phyloP scores from a whole-genome alignment of 305 asterid genomes.

The Fraxinus angustifolia region DNA sequence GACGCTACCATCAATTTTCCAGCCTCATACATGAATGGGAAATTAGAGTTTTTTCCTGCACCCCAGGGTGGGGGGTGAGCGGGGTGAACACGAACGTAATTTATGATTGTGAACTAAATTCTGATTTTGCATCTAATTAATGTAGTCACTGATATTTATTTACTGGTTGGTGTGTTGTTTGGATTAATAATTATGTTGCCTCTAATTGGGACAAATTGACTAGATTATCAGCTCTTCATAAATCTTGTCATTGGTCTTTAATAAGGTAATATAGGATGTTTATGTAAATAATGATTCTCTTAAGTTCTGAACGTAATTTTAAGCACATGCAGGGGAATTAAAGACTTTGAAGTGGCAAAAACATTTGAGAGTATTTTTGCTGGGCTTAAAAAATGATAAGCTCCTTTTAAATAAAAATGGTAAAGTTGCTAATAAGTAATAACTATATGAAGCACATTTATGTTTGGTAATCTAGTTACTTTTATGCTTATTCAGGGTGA shows the following conservation, averaged over 20 bases:
- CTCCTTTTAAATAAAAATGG: neutral
- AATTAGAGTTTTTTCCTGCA: neutral
- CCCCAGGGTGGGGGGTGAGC: neutral
- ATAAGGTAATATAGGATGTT: neutral
- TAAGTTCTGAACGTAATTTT: neutral
- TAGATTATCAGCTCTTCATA: neutral
- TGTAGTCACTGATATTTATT: neutral
- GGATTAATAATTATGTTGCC: neutral
- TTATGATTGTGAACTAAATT: neutral
- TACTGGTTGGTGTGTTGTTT: neutral
- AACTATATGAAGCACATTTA: neutral
- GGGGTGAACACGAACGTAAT: neutral
- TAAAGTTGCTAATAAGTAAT: neutral
- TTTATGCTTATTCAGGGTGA: neutral
- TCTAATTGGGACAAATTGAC: neutral
- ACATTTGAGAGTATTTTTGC: neutral
- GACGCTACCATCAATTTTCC: neutral
- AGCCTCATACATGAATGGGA: neutral
- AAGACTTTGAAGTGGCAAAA: neutral
- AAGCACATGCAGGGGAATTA: neutral
- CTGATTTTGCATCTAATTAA: neutral
- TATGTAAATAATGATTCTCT: neutral
- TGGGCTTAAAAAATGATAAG: neutral
- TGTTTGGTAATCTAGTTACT: neutral
- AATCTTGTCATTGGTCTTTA: neutral